Evolutionary conservation across 441 rosid species (phyloP), one percentile per base, ranked within the genome.

Genomic region (Mallotus repandus): DNA sequence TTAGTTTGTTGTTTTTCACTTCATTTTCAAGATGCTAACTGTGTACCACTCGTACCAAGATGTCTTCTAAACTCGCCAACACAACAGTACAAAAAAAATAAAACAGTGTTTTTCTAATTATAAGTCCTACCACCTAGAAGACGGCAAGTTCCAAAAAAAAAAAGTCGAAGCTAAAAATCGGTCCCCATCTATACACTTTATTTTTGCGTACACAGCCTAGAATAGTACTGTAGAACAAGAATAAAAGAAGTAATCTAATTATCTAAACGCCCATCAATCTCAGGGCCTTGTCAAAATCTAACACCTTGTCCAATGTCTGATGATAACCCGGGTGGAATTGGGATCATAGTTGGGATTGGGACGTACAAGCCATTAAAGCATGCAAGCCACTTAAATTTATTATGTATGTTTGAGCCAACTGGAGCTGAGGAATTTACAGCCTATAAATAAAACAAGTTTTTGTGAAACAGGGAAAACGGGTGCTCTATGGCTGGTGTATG

Each of bases 201-300:
- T 68, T 43, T 19, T 41, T 61, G 29, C 65, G 59, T 58, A 57
- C 11, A 41, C 52, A 46, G 48, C 16, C 10, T 46, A 58, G 25
- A n/a, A 46, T 22, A 58, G 46, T 58, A 54, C 21, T 3, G 5
- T 14, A 4, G 18, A 57, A 9, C 15, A 4, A 16, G 15, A 66
- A 18, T 41, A 14, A 15, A 18, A 15, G 57, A 13, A 64, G 32
- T 11, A 64, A 48, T 49, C 3, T 49, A 25, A 10, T 29, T 29
- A 29, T 29, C 32, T 29, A 29, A 29, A 66, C 18, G 57, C 43
- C 56, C 53, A 18, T 9, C 29, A 64, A 13, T 25, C 19, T 45
- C 72, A 69, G 32, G 73, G 32, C 64, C 65, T 59, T 25, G 66
- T 71, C 74, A 71, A 71, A 55, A 60, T 71, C 66, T 48, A 48